Conservation (phyloP, 1,284 basidiomycete genomes). For the Prillingera fragicola region DNA sequence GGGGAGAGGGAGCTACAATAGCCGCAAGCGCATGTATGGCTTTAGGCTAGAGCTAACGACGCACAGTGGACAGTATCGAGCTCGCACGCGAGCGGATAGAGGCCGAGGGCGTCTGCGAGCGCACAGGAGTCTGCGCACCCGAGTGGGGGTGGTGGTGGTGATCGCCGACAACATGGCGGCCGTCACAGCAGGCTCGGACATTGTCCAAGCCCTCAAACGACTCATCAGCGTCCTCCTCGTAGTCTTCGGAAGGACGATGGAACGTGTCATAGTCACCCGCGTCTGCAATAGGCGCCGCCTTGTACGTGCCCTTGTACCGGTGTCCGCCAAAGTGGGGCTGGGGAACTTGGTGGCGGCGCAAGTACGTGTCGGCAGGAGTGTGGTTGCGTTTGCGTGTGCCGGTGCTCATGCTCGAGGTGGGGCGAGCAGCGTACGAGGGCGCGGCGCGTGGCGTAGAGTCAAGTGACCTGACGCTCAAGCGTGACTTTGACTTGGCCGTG, state of each 20-base stretch:
- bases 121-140: slow-evolving; percentile 17
- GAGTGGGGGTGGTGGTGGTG: slow-evolving; percentile 52
- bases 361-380: slow-evolving; percentile 81
- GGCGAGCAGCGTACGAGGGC: slow-evolving; percentile 56
- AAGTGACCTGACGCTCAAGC: slow-evolving; percentile 36
- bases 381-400: slow-evolving; percentile 64
- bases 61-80: slow-evolving; percentile 18
- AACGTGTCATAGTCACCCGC: slow-evolving; percentile 38
- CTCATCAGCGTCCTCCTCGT: slow-evolving; percentile 68
- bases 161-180: slow-evolving; percentile 66
- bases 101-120: slow-evolving; percentile 33
- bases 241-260: slow-evolving; percentile 73
- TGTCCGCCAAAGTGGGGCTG: slow-evolving; percentile 38
- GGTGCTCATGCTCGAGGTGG: slow-evolving; percentile 32
- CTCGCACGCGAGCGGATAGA: slow-evolving; percentile 19
- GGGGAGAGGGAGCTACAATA: background rate
- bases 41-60: too few species aligned
- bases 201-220: slow-evolving; percentile 92
- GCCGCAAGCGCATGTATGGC: too few species aligned
- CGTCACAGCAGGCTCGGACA: slow-evolving; percentile 90
- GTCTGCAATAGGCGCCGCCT: slow-evolving; percentile 25
- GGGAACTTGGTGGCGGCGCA: slow-evolving; percentile 57
- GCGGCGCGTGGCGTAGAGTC: slow-evolving; percentile 36
- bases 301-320: slow-evolving; percentile 41
- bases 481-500: slow-evolving; percentile 24